Base-by-base conservation (phyloP, 495 filamentous ascomycete species). In the Polyplosphaeria fusca region DNA sequence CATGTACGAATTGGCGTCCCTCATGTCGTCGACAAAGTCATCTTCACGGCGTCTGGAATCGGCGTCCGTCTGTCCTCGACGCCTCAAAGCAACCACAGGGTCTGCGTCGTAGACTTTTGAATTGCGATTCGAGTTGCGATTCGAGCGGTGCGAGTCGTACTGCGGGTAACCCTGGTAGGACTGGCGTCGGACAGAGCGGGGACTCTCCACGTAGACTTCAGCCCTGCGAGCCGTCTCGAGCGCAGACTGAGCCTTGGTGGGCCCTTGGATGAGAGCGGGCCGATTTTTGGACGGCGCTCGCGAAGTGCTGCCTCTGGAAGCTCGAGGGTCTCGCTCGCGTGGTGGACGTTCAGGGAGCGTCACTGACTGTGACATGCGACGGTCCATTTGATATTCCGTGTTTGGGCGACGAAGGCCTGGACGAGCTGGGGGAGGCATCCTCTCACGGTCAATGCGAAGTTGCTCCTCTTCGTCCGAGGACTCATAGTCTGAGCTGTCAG, bases 291-390 rank as follows among this genome's bases (percentile, higher is more conserved):
- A 55, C 20, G 44, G 11, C 5, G 58, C 23, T 2, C 58, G 58
- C 2, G 58, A 51, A 35, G 49, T 60, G 47, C 27, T 47, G 4
- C 30, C 47, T 20, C 47, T 40, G 9, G 58, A 44, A 18, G n/a
- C 51, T 7, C 47, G 35, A 18, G 59, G 42, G 18, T 63, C 59
- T 9, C 53, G 35, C 41, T 58, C 53, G 9, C 53, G 41, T 7
- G 35, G 24, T 11, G n/a, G n/a, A n/a, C 58, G 52, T 38, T 61
- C 58, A 1, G 56, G 51, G 14, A 59, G 48, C 9, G 28, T 45
- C 19, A 26, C 23, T 4, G 61, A 60, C 55, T 60, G 61, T 9
- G 56, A 56, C 44, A 60, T 48, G 13, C 63, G 50, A 25, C 27
- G 13, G 12, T 27, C 20, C 11, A 35, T 16, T 23, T 49, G 48